Evolutionary conservation across 2,329 filamentous ascomycete species (phyloP).

Genomic region (Sclerotinia minor): DNA sequence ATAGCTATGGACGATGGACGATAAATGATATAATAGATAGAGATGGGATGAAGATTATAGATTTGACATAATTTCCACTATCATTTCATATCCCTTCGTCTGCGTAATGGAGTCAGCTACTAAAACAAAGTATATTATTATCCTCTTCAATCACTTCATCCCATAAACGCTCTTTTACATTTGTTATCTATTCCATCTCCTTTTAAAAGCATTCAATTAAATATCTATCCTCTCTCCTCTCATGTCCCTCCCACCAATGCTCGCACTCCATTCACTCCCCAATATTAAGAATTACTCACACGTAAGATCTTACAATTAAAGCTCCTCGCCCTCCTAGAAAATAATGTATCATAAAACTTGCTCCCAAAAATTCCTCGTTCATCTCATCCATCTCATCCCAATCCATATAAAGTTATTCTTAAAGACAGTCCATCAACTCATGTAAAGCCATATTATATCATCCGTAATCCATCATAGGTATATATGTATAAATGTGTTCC

Average conservation of each 20-base stretch:
- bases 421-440: background rate
- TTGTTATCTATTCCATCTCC: background rate
- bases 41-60: too few species aligned
- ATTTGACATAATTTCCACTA: background rate
- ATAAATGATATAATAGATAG: too few species aligned
- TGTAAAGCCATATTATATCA: background rate
- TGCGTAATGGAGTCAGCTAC: background rate
- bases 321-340: too few species aligned
- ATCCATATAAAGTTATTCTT: conserved; percentile 2
- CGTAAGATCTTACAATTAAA: too few species aligned
- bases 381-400: background rate
- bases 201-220: background rate
- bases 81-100: background rate
- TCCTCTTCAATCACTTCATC: background rate
- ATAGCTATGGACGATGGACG: too few species aligned
- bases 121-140: background rate
- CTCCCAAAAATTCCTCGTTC: background rate
- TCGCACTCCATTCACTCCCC: background rate
- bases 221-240: conserved; percentile 3
- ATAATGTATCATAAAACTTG: background rate
- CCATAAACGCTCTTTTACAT: too few species aligned
- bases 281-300: background rate
- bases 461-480: background rate
- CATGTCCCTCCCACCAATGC: too few species aligned
- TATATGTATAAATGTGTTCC: conserved; percentile 1